Conservation (phyloP, 148 eudicot species). For the Fagopyrum esculentum region DNA sequence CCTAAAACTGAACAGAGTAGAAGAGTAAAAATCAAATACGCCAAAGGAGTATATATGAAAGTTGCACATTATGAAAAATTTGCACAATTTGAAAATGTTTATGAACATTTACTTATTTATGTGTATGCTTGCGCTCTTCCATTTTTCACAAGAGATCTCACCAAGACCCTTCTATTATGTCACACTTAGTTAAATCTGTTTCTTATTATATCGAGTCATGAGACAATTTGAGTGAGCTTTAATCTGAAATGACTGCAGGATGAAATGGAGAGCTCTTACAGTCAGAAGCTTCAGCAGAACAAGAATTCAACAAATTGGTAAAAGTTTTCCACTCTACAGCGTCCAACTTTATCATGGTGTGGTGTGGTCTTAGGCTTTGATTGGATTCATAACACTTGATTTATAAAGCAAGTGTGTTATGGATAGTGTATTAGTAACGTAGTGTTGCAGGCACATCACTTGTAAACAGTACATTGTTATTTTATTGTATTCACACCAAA, state of each 20-base stretch:
- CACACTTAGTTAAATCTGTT: neutral
- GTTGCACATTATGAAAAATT: no score
- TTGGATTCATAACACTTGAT: neutral
- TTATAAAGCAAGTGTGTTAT: neutral
- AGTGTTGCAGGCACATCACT: no score
- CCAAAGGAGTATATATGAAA: neutral
- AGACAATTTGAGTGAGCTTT: neutral
- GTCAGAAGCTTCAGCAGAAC: constrained; percentile 46
- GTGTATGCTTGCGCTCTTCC: no score
- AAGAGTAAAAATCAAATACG: neutral
- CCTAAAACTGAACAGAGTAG: neutral
- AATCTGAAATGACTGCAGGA: constrained; percentile 35
- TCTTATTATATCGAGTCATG: no score
- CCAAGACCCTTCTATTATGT: neutral
- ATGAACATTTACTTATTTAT: no score
- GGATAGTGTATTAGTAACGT: neutral
- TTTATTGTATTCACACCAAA: neutral
- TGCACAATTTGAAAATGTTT: no score
- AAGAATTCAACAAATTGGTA: constrained; percentile 56
- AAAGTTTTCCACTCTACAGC: neutral
- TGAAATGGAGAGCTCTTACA: constrained; percentile 51
- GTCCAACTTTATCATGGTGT: neutral
- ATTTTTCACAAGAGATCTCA: no score
- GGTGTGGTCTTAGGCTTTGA: no score
- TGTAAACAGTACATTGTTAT: neutral